Conservation (phyloP, 306 rosid genomes). For the Datisca glomerata region DNA sequence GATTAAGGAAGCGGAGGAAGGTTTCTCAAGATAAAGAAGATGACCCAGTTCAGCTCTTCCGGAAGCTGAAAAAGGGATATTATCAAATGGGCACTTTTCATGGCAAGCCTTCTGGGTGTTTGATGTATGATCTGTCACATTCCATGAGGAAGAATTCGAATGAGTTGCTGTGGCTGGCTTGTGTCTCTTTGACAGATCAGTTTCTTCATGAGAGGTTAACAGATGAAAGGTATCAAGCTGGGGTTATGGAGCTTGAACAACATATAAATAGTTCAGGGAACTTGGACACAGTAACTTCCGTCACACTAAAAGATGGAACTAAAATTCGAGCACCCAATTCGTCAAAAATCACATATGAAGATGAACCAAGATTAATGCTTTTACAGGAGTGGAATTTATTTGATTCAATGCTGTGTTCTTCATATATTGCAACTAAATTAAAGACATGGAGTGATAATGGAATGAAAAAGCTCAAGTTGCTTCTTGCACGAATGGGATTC, state of each 20-base stretch:
- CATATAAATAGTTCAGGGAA: constrained; percentile 73
- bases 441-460: constrained; percentile 95
- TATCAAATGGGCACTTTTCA: constrained; percentile 81
- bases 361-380: constrained; percentile 87
- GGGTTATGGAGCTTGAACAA: constrained; percentile 91
- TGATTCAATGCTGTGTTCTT: constrained; percentile 87
- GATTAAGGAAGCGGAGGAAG: constrained; percentile 41
- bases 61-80: constrained; percentile 54
- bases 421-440: constrained; percentile 74
- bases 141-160: constrained; percentile 70
- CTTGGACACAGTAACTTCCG: constrained; percentile 59
- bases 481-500: constrained; percentile 90
- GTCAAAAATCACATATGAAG: constrained; percentile 64
- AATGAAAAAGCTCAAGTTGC: constrained; percentile 72
- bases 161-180: constrained; percentile 81
- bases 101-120: constrained; percentile 89
- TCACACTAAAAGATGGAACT: constrained; percentile 74
- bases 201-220: constrained; percentile 81
- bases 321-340: constrained; percentile 64
- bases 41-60: constrained; percentile 41
- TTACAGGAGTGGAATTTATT: constrained; percentile 87
- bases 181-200: constrained; percentile 87
- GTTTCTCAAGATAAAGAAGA: constrained; percentile 28
- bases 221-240: constrained; percentile 85
- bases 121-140: constrained; percentile 86